These are phyloP conservation scores for Gilbertella persicaria DNA, from an alignment of 371 early-diverging fungal genomes.

Conservation along the genomic window DNA sequence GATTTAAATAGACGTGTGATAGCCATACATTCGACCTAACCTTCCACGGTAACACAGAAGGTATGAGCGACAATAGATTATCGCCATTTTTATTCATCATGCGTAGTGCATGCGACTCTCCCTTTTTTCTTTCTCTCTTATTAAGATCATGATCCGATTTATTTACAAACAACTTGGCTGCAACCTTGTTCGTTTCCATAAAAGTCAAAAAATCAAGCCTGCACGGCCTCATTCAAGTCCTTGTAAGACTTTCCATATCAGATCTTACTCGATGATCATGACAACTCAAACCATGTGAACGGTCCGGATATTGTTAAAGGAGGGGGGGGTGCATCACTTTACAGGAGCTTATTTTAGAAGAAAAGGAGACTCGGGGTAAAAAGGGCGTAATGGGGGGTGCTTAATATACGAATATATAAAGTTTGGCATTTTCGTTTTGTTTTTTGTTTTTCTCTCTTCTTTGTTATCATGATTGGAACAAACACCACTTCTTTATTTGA, in stretches of 20 bases:
- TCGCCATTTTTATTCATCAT: slow-evolving; percentile 16
- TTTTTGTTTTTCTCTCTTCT: slow-evolving; percentile 1
- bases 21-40: not conserved
- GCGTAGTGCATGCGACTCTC: slow-evolving; percentile 11
- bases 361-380: too few relatives aligned
- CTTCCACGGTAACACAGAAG: not conserved
- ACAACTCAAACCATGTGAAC: too few relatives aligned
- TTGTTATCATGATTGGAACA: slow-evolving; percentile 4
- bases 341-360: too few relatives aligned
- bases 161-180: not conserved
- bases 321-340: too few relatives aligned
- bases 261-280: not conserved
- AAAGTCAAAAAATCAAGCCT: slow-evolving; percentile 27
- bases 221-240: slow-evolving; percentile 17
- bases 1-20: too few relatives aligned
- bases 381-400: too few relatives aligned
- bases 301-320: too few relatives aligned
- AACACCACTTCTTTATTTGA: slow-evolving; percentile 15
- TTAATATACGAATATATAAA: slow-evolving; percentile 4
- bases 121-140: not conserved
- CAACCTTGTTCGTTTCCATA: slow-evolving; percentile 17
- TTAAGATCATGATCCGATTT: not conserved
- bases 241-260: too few relatives aligned
- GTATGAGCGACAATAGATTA: slow-evolving; percentile 6
- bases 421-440: not conserved